Conservation (phyloP, 306 rosid genomes). For the Prosopis cineraria region DNA sequence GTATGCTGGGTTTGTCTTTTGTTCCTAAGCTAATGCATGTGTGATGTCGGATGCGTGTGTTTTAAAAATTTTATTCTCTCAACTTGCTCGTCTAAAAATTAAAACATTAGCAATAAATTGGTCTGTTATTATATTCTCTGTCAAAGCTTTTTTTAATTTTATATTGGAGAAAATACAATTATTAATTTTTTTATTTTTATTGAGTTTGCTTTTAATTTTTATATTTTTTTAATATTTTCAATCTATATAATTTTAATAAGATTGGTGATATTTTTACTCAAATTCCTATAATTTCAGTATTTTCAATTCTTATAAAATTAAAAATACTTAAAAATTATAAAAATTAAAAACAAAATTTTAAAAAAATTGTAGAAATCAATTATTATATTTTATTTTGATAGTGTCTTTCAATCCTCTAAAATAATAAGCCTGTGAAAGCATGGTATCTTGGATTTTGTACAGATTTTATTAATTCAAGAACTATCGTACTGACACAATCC, state of each 20-base stretch:
- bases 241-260: too few relatives aligned
- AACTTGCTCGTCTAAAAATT: neutral
- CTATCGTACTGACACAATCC: neutral
- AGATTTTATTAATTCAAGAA: neutral
- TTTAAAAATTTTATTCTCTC: slow-evolving; percentile 1
- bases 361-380: too few relatives aligned
- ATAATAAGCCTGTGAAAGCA: neutral
- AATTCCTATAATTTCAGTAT: too few relatives aligned
- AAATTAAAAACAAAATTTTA: too few relatives aligned
- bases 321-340: too few relatives aligned
- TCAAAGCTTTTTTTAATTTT: too few relatives aligned
- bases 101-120: neutral
- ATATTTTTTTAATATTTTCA: too few relatives aligned
- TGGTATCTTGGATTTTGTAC: neutral
- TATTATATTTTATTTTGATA: neutral
- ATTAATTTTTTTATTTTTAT: too few relatives aligned
- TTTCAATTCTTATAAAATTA: too few relatives aligned
- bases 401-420: neutral
- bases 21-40: neutral
- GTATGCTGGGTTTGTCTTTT: slow-evolving; percentile 18
- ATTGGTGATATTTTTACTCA: too few relatives aligned
- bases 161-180: too few relatives aligned
- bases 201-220: too few relatives aligned
- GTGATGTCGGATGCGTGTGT: neutral
- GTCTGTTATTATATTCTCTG: neutral